Conservation (phyloP, 2,329 filamentous ascomycete genomes). For the Calycina herbarum region DNA sequence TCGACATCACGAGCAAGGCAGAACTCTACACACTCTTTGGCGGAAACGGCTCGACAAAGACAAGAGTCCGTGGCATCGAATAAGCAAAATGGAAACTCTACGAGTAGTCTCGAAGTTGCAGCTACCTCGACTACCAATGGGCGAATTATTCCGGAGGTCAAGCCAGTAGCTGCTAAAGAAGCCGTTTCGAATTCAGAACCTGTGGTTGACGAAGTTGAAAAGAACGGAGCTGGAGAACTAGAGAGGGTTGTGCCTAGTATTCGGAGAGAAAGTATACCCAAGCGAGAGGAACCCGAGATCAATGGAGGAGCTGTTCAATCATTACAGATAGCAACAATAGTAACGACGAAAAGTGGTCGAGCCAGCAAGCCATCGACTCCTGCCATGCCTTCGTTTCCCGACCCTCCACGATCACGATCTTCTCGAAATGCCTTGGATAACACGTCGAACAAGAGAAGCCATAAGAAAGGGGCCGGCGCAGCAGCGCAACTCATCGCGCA, state of each 20-base stretch:
- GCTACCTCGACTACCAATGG: slow-evolving; percentile 35
- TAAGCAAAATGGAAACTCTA: slow-evolving; percentile 55
- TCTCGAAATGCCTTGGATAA: slow-evolving; percentile 46
- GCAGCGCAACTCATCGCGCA: slow-evolving; percentile 37
- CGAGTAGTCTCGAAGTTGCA: slow-evolving; percentile 37
- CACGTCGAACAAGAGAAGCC: slow-evolving; percentile 50
- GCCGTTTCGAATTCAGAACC: slow-evolving; percentile 35
- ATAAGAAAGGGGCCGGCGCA: slow-evolving; percentile 55
- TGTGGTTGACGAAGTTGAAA: slow-evolving; percentile 35
- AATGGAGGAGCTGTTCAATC: slow-evolving; percentile 43
- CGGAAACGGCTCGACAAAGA: slow-evolving; percentile 54
- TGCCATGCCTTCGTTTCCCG: slow-evolving; percentile 59
- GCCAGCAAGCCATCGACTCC: slow-evolving; percentile 68
- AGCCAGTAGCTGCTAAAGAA: slow-evolving; percentile 51
- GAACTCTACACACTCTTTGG: slow-evolving; percentile 65
- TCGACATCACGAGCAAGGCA: slow-evolving; percentile 72
- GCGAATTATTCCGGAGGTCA: slow-evolving; percentile 47
- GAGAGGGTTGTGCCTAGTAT: slow-evolving; percentile 26
- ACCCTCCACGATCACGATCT: slow-evolving; percentile 54
- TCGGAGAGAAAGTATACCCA: slow-evolving; percentile 48
- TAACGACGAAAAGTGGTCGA: slow-evolving; percentile 61
- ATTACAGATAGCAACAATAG: slow-evolving; percentile 40
- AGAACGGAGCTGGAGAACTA: slow-evolving; percentile 36
- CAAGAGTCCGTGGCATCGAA: slow-evolving; percentile 62
- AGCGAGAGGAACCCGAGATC: slow-evolving; percentile 50